Base-by-base conservation (phyloP, 306 rosid species). In the Mimosa bimucronata region DNA sequence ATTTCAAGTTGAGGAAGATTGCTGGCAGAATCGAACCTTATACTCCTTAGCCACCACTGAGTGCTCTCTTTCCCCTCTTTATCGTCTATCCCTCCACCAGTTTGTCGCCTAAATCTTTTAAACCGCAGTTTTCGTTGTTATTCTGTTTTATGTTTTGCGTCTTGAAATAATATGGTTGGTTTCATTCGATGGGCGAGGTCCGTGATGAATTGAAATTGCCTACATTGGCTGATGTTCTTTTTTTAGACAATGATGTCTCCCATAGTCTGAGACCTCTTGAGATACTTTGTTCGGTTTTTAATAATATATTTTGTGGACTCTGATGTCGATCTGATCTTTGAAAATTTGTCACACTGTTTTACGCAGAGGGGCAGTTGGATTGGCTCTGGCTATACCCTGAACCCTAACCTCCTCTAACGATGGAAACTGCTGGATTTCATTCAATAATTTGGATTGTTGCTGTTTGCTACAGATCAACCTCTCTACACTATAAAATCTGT, bases 21-120 rank as follows among this genome's bases (percentile, higher is more conserved):
- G 93, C 88, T 80, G 90, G 94, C 93, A 79, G 91, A 92, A 92
- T 90, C 93, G 92, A 92, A 92, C 97, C 97, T 37, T 81, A 71
- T 29, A 76, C 41, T 19, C 2, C 53, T 29, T 79, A 80, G 93
- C 93, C 94, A 87, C 71, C 79, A 73, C 91, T 86, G 94, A 90
- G 97, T 81, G 72, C 9, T 28, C 61, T 53, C 66, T 83, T 69
- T 80, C 77, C 82, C 71, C 18, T 2, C 2, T 0, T 5, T 0
- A 1, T 28, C 11, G 4, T 40, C 48, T 16, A 26, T 45, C 1
- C 46, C 1, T 42, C 2, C 14, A 0, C 40, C 11, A 6, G 9
- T 25, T 13, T 5, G 52, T 28, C 14, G 0, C 15, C 21, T 2
- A 58, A 7, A 19, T 7, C 64, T 21, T 15, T 10, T 58, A 58